Conservation (phyloP, 1,284 basidiomycete species). For the Ustilago bromivora region DNA sequence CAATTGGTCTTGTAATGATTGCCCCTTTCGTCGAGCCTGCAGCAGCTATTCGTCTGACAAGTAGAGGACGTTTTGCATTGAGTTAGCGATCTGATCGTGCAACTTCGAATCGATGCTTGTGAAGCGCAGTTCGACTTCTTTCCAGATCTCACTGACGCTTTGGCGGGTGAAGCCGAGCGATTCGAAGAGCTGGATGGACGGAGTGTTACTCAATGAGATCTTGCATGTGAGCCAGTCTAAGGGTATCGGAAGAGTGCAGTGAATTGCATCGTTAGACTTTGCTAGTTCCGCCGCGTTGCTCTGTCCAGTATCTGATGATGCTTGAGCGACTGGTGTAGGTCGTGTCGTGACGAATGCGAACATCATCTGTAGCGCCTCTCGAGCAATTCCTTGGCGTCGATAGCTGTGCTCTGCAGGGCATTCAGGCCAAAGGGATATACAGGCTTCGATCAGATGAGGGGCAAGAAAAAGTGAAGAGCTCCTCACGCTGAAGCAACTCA, state of each 20-base stretch:
- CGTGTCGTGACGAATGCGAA: constrained; percentile 70
- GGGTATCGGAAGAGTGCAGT: constrained; percentile 44
- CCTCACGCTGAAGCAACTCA: constrained; percentile 42
- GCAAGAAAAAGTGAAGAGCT: background rate
- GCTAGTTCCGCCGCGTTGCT: background rate
- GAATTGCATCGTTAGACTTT: background rate
- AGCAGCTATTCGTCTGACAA: constrained; percentile 21
- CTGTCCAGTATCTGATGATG: background rate
- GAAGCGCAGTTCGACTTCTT: constrained; percentile 68
- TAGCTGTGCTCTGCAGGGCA: constrained; percentile 73
- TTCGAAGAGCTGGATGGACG: constrained; percentile 54
- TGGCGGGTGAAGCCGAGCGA: constrained; percentile 55
- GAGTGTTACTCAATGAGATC: constrained; percentile 47
- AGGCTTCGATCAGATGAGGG: background rate
- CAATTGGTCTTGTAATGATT: background rate
- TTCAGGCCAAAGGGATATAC: background rate
- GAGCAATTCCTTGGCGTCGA: constrained; percentile 75
- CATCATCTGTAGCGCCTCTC: constrained; percentile 67
- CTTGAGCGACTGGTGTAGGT: constrained; percentile 17
- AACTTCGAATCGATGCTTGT: constrained; percentile 3
- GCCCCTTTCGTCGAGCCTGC: background rate
- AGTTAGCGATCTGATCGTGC: background rate
- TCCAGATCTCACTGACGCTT: constrained; percentile 53
- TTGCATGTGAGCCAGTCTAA: constrained; percentile 50
- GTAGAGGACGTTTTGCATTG: constrained; percentile 19